These are phyloP conservation scores for Nicotiana paniculata DNA, from an alignment of 257 asterid genomes.

Conservation along the genomic window DNA sequence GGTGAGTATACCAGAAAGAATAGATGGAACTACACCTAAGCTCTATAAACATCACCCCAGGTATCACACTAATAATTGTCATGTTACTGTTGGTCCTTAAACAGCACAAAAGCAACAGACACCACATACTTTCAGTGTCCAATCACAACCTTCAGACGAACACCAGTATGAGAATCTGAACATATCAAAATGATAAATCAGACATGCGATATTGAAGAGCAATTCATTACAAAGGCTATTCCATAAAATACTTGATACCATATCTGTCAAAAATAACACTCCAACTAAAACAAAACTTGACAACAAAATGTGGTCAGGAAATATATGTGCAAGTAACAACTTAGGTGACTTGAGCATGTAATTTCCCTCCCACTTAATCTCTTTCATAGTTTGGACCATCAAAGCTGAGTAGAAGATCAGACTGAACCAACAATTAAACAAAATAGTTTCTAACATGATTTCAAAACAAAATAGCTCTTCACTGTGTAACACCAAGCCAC, in stretches of 20 bases:
- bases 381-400: not conserved
- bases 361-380: not conserved
- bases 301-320: constrained; percentile 8
- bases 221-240: not conserved
- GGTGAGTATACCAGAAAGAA: too few relatives aligned
- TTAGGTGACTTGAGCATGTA: not conserved
- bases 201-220: not conserved
- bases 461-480: constrained; percentile 8
- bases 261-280: not conserved
- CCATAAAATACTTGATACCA: not conserved
- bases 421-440: not conserved
- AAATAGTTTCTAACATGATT: not conserved
- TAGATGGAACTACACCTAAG: too few relatives aligned
- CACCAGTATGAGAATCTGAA: not conserved
- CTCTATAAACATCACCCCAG: too few relatives aligned
- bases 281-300: constrained; percentile 3
- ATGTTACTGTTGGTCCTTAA: not conserved
- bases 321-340: not conserved
- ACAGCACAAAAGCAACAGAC: not conserved
- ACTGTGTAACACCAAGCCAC: constrained; percentile 84
- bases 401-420: not conserved
- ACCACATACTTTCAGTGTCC: not conserved
- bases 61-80: not conserved
- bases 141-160: too few relatives aligned
- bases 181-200: not conserved